Conservation (phyloP, 73 alveolate genomes). For the Paraurostyla sp. region DNA sequence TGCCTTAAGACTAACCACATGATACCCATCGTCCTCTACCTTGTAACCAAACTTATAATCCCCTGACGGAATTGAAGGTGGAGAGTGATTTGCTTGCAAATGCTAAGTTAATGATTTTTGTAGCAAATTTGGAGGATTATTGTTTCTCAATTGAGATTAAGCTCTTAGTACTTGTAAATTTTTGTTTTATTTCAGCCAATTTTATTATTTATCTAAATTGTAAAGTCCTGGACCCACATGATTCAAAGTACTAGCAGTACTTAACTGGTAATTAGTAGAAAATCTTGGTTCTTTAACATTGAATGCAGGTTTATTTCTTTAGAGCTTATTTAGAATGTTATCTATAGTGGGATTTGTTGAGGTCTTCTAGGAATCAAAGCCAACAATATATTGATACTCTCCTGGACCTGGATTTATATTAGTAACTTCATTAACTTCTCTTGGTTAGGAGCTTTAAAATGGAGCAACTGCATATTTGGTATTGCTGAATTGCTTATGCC, state of each 20-base stretch:
- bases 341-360: not conserved
- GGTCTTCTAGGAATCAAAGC: not conserved
- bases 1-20: not conserved
- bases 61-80: slow-evolving; percentile 46
- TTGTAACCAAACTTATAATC: slow-evolving; percentile 48
- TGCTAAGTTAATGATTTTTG: not conserved
- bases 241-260: not conserved
- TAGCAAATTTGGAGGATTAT: no score
- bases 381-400: slow-evolving; percentile 9
- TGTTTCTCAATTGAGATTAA: not conserved
- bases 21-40: slow-evolving; percentile 11
- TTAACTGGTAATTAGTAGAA: not conserved
- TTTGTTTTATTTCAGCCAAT: not conserved
- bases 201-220: not conserved
- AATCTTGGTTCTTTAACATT: slow-evolving; percentile 26
- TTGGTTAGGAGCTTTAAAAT: not conserved
- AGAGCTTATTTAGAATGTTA: not conserved
- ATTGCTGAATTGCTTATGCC: not conserved
- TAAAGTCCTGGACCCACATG: slow-evolving; percentile 41
- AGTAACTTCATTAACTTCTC: slow-evolving; percentile 50
- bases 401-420: slow-evolving; percentile 56
- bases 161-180: slow-evolving; percentile 4
- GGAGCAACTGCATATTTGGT: slow-evolving; percentile 24
- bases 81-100: slow-evolving; percentile 9
- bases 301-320: slow-evolving; percentile 15